Percentiles rank a stretch among this genome's conserved stretches.
Conservation (phyloP, 2,329 filamentous ascomycete species). For the Biscogniauxia marginata region DNA sequence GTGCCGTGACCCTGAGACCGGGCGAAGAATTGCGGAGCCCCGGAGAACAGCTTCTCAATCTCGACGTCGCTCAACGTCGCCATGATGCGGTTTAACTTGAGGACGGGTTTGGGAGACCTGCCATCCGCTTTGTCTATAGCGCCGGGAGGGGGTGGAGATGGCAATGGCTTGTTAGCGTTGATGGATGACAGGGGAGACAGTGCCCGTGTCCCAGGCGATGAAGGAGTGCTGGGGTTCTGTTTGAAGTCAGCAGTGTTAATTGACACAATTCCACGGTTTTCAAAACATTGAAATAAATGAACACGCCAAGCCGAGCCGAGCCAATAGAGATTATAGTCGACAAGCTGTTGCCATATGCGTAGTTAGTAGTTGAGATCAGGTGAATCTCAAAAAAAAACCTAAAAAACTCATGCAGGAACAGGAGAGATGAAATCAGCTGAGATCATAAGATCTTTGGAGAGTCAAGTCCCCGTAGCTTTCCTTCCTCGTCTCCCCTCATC, state of each 20-base stretch:
- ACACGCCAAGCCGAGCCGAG: neutral
- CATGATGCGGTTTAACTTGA: constrained; percentile 59
- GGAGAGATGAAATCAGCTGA: constrained; percentile 19
- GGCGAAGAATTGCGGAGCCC: constrained; percentile 71
- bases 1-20: constrained; percentile 58
- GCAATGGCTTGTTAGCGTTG: constrained; percentile 57
- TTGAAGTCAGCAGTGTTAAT: constrained; percentile 9
- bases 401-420: constrained; percentile 28
- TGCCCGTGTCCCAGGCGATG: constrained; percentile 23
- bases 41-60: constrained; percentile 69
- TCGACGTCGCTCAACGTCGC: constrained; percentile 57
- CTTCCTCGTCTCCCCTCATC: constrained; percentile 7
- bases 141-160: constrained; percentile 48
- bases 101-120: constrained; percentile 41
- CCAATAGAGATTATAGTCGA: neutral
- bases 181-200: constrained; percentile 36
- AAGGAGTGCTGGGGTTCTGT: constrained; percentile 24
- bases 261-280: constrained; percentile 1
- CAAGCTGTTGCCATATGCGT: neutral
- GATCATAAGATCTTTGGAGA: constrained; percentile 18
- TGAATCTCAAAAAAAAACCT: constrained; percentile 9
- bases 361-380: constrained; percentile 4
- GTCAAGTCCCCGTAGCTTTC: neutral
- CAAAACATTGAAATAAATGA: neutral
- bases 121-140: constrained; percentile 40